Conservation (phyloP, 2,329 filamentous ascomycete species). For the Aspergillus sp. region DNA sequence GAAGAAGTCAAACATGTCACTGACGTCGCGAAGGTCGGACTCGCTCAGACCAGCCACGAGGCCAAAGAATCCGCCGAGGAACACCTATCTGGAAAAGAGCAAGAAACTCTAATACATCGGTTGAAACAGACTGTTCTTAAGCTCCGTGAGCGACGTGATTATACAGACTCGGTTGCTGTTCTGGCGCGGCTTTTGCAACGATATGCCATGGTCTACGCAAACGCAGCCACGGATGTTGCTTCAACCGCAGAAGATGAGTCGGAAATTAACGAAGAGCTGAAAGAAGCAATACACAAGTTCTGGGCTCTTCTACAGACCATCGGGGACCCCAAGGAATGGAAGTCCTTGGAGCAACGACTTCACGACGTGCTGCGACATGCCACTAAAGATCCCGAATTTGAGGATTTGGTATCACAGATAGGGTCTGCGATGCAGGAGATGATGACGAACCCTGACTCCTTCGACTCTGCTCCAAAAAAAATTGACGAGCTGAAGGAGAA, state of each 20-base stretch:
- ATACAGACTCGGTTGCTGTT: constrained; percentile 80
- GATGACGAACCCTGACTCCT: constrained; percentile 81
- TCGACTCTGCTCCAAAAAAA: constrained; percentile 71
- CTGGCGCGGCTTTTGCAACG: constrained; percentile 72
- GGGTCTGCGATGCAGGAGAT: constrained; percentile 76
- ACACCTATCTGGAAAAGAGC: constrained; percentile 71
- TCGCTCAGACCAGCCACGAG: constrained; percentile 49
- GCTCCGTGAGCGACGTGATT: constrained; percentile 74
- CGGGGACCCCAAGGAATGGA: constrained; percentile 72
- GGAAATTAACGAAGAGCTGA: constrained; percentile 70
- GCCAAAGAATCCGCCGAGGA: constrained; percentile 71
- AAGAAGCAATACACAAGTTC: constrained; percentile 74
- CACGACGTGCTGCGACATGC: constrained; percentile 71
- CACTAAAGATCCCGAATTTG: constrained; percentile 77
- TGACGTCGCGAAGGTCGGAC: constrained; percentile 37
- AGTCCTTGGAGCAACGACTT: constrained; percentile 68
- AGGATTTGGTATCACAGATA: constrained; percentile 71
- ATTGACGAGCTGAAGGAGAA: constrained; percentile 60
- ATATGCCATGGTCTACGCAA: constrained; percentile 76
- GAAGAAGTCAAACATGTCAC: constrained; percentile 57
- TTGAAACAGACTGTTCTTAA: constrained; percentile 74
- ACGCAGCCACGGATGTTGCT: constrained; percentile 66
- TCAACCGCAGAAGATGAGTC: constrained; percentile 69
- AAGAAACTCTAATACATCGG: constrained; percentile 69
- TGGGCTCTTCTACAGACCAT: constrained; percentile 80